These are phyloP conservation scores for Xylariales sp. DNA, from an alignment of 2,329 filamentous ascomycete species.

Conservation along the genomic window DNA sequence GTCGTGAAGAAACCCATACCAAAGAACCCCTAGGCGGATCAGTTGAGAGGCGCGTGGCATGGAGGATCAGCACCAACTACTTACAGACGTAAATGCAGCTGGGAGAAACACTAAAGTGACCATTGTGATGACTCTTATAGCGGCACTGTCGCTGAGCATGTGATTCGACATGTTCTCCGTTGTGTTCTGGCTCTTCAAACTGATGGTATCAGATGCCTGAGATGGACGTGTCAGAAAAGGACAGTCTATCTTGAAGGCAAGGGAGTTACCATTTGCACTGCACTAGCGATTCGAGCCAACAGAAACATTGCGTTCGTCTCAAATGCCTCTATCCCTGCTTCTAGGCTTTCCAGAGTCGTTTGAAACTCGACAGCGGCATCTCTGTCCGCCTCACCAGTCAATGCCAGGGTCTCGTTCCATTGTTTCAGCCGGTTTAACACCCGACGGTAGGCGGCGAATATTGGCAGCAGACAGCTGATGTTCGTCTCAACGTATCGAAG, in stretches of 20 bases:
- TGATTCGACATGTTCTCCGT: conserved; percentile 1
- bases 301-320: background rate
- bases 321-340: background rate
- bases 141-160: background rate
- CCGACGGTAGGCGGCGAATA: background rate
- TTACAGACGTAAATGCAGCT: background rate
- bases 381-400: background rate
- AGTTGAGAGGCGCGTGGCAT: too few species aligned
- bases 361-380: background rate
- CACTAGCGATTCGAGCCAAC: background rate
- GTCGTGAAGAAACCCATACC: conserved; percentile 2
- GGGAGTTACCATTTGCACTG: background rate
- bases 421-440: background rate
- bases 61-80: too few species aligned
- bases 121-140: background rate
- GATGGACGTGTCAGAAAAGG: background rate
- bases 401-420: background rate
- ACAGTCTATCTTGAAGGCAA: background rate
- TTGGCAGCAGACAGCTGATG: background rate
- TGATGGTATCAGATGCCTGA: background rate
- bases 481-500: background rate
- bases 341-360: background rate
- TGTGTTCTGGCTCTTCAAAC: conserved; percentile 1
- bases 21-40: conserved; percentile 3
- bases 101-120: background rate